These are phyloP conservation scores for Barbarea vulgaris DNA, from an alignment of 345 rosid genomes.

Conservation along the genomic window DNA sequence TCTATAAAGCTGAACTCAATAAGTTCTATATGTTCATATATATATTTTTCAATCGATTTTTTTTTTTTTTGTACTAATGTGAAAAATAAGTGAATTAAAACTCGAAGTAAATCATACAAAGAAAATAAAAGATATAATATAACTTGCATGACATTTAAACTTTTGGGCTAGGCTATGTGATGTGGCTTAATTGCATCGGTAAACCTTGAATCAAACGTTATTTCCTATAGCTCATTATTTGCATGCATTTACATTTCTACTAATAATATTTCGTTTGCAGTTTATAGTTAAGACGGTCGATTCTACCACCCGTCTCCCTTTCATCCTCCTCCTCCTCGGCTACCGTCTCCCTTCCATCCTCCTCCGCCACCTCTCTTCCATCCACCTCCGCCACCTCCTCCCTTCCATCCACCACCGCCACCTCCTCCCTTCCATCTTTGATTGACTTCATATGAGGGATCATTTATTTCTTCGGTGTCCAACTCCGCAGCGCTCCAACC, in stretches of 20 bases:
- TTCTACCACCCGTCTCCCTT: constrained; percentile 25
- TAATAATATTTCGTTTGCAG: neutral
- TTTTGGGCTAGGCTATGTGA: neutral
- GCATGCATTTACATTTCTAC: neutral
- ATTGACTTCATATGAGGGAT: too few relatives aligned
- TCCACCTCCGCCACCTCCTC: too few relatives aligned
- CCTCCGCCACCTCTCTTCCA: neutral
- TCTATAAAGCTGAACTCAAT: neutral
- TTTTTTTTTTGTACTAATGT: neutral
- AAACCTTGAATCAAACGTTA: constrained; percentile 14
- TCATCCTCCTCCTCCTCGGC: too few relatives aligned
- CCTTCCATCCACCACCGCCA: too few relatives aligned
- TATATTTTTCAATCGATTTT: neutral
- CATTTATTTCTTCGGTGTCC: too few relatives aligned
- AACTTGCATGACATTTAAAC: neutral
- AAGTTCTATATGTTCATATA: neutral
- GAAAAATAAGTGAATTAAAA: neutral
- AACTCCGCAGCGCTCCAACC: too few relatives aligned
- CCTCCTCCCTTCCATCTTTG: too few relatives aligned
- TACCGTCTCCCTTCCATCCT: neutral
- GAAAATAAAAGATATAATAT: too few relatives aligned
- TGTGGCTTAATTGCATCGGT: constrained; percentile 1
- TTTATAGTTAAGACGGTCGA: constrained; percentile 20
- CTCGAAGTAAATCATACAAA: too few relatives aligned
- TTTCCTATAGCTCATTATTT: constrained; percentile 3